Evolutionary conservation across 129 eudicot species (phyloP), one percentile per base, ranked within the genome.

Genomic region (Calendula officinalis): DNA sequence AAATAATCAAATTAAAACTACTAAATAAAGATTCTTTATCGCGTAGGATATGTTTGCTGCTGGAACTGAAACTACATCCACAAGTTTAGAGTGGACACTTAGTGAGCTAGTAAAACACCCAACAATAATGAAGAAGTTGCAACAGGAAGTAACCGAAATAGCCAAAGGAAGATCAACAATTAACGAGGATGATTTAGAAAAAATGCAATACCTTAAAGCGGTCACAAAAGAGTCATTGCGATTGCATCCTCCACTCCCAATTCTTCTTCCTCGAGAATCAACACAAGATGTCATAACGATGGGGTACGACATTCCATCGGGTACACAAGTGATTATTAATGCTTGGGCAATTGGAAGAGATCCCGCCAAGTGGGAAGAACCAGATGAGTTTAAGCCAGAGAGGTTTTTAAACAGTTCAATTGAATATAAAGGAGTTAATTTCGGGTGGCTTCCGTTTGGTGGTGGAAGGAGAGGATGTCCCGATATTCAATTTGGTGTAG

Each of bases 381-480:
- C 89, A 0, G 78, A 83, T 17, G 64, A 72, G 22, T 83, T 72
- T 49, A 16, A 16, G 10, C 89, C 89, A 0, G 85, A 77, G 33
- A 83, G 89, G 49, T 64, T 4, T 22, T 22, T 22, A 2, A 22
- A 22, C 2, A 22, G 2, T 22, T 22, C 30, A 2, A 22, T 22
- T 22, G 89, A 83, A 49, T 64, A 35, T 44, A 73, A 52, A 55
- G 85, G 85, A 7, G 60, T 58, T 8, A 12, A 82, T 34, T 79
- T 79, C 42, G 69, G 67, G 60, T 56, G 60, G 59, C 67, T 75
- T 30, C 85, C 89, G 0, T 83, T 83, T 49, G 85, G 89, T n/a
- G 82, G 75, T 33, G 85, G 89, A 3, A 45, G 83, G 62, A 80
- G 89, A 60, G 75, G 73, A 0, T 83, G 89, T 15, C 89, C 89